Conservation (phyloP, 805 yeast species). For the Wickerhamiella cacticola region DNA sequence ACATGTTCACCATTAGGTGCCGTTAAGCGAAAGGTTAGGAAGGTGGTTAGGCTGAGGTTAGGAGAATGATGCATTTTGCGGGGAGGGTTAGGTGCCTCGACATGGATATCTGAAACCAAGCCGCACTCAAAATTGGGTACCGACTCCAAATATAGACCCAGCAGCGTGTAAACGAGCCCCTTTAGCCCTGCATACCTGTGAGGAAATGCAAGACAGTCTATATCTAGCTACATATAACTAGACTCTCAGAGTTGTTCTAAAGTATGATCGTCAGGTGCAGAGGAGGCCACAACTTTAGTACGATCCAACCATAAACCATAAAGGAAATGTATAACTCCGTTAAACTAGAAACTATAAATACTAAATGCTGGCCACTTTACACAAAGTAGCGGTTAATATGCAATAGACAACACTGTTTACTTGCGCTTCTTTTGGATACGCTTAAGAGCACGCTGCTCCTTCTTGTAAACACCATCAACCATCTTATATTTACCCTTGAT, state of each 20-base stretch:
- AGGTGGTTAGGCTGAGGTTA: conserved; percentile 10
- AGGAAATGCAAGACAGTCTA: no score
- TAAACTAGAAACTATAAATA: conserved; percentile 1
- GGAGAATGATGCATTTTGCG: conserved; percentile 1
- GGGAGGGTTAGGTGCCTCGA: conserved; percentile 11
- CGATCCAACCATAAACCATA: no score
- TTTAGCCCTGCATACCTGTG: no score
- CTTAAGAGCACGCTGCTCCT: conserved; percentile 85
- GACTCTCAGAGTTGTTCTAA: no score
- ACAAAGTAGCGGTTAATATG: background rate
- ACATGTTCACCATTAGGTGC: no score
- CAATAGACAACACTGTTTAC: conserved; percentile 28
- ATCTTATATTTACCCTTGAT: conserved; percentile 95
- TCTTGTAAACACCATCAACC: conserved; percentile 98
- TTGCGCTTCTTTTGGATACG: conserved; percentile 81
- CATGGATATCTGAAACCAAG: background rate
- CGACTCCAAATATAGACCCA: background rate
- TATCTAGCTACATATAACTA: no score
- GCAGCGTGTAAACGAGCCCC: no score
- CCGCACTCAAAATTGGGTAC: background rate
- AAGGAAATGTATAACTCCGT: background rate
- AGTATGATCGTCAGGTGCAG: no score
- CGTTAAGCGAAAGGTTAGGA: conserved; percentile 12
- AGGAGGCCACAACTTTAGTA: no score
- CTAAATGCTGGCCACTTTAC: background rate